A percentile compares a stretch with the other conserved stretches of the same genome.
These are phyloP conservation scores for Fallopia convolvulus DNA, from an alignment of 148 eudicot genomes.

Conservation along the genomic window DNA sequence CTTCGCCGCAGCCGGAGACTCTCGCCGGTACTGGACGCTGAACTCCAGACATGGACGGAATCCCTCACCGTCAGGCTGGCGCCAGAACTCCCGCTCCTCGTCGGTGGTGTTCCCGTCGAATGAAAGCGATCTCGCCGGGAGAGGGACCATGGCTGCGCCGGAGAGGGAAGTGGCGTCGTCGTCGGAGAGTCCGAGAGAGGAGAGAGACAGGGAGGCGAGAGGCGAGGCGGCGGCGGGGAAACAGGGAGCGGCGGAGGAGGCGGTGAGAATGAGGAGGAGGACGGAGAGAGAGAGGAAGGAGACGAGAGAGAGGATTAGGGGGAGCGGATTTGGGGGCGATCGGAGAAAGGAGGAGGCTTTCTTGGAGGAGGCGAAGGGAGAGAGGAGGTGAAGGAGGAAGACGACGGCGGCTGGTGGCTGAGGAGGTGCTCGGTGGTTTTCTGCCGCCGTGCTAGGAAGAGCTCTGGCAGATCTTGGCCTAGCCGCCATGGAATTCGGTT, in stretches of 20 bases:
- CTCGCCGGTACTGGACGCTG: slow-evolving; percentile 36
- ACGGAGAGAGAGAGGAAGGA: slow-evolving; percentile 22
- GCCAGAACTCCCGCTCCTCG: slow-evolving; percentile 47
- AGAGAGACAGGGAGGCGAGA: slow-evolving; percentile 19
- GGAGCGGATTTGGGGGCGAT: slow-evolving; percentile 18
- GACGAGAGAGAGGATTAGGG: slow-evolving; percentile 5
- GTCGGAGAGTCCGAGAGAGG: slow-evolving; percentile 16
- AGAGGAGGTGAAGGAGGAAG: slow-evolving; percentile 28
- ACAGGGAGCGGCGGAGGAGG: slow-evolving; percentile 19
- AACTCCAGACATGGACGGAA: slow-evolving; percentile 59
- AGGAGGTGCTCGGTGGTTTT: slow-evolving; percentile 21
- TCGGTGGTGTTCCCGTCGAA: slow-evolving; percentile 20
- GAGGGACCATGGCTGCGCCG: slow-evolving; percentile 42
- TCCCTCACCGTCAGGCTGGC: slow-evolving; percentile 50
- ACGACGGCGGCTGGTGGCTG: not conserved
- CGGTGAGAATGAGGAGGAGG: slow-evolving; percentile 30
- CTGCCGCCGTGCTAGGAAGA: not conserved
- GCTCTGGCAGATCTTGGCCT: slow-evolving; percentile 10
- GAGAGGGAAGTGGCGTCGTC: slow-evolving; percentile 19
- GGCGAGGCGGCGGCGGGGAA: slow-evolving; percentile 16
- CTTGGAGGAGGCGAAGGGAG: slow-evolving; percentile 28
- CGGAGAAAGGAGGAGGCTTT: slow-evolving; percentile 37
- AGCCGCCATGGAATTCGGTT: not conserved
- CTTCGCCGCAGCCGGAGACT: slow-evolving; percentile 29
- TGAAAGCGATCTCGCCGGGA: slow-evolving; percentile 33